Conservation (phyloP, 1,139 yeast species). For the Eremothecium gossypii region DNA sequence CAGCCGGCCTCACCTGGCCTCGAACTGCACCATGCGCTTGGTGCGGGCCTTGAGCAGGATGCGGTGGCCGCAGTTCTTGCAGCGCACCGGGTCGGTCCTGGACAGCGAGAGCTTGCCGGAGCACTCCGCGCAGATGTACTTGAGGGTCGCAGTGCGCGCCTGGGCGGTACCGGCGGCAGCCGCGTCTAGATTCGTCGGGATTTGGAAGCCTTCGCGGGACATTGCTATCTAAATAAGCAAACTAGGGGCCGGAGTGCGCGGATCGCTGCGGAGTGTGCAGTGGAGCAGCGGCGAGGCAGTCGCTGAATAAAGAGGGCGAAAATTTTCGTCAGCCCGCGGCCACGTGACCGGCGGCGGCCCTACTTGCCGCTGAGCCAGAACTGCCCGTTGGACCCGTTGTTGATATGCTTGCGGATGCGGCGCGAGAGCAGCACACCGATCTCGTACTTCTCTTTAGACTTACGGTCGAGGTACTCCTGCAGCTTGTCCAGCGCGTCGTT, state of each 20-base stretch:
- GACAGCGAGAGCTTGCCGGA: constrained; percentile 82
- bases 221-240: constrained; percentile 8
- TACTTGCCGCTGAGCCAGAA: constrained; percentile 26
- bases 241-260: too few species aligned
- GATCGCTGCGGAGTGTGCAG: too few species aligned
- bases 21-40: constrained; percentile 82
- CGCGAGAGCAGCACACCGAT: constrained; percentile 33
- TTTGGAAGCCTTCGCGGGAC: constrained; percentile 92
- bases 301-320: too few species aligned
- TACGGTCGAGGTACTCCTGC: constrained; percentile 33
- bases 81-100: constrained; percentile 93
- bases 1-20: constrained; percentile 43
- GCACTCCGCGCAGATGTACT: constrained; percentile 94
- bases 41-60: constrained; percentile 95
- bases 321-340: too few species aligned
- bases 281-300: too few species aligned
- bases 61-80: constrained; percentile 98
- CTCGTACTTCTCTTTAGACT: constrained; percentile 35
- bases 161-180: constrained; percentile 63
- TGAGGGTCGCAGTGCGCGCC: constrained; percentile 76
- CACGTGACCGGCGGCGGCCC: not conserved
- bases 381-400: constrained; percentile 33
- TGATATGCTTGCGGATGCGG: constrained; percentile 33
- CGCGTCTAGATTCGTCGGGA: constrained; percentile 67
- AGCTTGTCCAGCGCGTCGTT: constrained; percentile 31